Evolutionary conservation across 2,329 filamentous ascomycete species (phyloP).

Genomic region (Pochonia chlamydosporia): DNA sequence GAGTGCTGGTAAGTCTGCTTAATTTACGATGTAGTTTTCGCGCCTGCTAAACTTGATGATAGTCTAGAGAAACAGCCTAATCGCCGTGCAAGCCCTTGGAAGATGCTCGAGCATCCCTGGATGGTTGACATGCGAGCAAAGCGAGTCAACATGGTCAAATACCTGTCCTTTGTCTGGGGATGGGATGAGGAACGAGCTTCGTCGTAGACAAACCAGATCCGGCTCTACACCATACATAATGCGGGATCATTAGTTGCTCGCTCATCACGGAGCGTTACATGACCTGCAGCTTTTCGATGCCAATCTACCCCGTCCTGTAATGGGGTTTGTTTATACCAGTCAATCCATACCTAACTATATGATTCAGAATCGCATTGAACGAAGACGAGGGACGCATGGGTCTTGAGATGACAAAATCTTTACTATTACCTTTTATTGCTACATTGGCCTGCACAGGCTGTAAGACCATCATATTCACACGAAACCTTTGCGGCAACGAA

Average conservation of each 20-base stretch:
- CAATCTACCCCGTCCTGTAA: too few species aligned
- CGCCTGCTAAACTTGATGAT: conserved; percentile 2
- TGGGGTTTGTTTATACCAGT: background rate
- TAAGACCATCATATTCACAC: conserved; percentile 2
- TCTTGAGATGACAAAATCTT: background rate
- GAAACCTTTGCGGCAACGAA: background rate
- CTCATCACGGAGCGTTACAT: background rate
- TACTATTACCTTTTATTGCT: background rate
- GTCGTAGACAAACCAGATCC: background rate
- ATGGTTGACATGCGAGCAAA: conserved; percentile 95
- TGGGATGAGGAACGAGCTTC: conserved; percentile 61
- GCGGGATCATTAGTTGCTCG: background rate
- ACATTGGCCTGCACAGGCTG: background rate
- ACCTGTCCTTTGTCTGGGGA: conserved; percentile 92
- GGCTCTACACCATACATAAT: background rate
- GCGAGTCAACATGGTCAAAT: conserved; percentile 95
- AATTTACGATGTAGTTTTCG: conserved; percentile 14
- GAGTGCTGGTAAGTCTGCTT: conserved; percentile 81
- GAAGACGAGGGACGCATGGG: background rate
- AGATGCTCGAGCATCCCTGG: conserved; percentile 98
- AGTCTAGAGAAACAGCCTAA: conserved; percentile 91
- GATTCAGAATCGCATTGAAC: background rate
- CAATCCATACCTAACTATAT: too few species aligned
- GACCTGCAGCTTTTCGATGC: too few species aligned
- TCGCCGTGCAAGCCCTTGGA: conserved; percentile 88